Conservation (phyloP, 352 stramenopile species). For the Globisporangium takayamanum region DNA sequence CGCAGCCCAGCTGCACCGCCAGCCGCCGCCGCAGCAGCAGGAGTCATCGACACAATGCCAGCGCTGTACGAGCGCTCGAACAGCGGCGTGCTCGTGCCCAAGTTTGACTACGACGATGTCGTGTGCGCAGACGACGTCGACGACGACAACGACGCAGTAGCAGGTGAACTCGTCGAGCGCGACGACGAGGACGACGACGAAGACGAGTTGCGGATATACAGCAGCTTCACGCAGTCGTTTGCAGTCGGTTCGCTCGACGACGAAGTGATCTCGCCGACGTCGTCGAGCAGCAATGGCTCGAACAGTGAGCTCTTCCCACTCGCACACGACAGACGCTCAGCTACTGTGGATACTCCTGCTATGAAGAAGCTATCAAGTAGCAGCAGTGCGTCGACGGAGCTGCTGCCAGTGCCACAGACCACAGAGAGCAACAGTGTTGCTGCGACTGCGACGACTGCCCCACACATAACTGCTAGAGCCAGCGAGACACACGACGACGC, state of each 20-base stretch:
- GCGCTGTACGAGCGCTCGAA: constrained; percentile 13
- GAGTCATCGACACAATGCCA: neutral
- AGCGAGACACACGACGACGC: constrained; percentile 17
- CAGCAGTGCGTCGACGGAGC: neutral
- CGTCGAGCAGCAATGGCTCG: constrained; percentile 53
- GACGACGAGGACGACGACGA: neutral
- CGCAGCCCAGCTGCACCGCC: neutral
- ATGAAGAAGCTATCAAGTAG: constrained; percentile 11
- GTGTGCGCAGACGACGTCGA: constrained; percentile 7
- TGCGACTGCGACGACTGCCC: neutral
- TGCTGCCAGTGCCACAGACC: neutral
- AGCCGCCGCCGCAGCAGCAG: neutral
- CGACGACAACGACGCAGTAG: constrained; percentile 1
- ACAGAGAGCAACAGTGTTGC: neutral
- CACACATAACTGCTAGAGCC: constrained; percentile 19
- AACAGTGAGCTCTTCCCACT: constrained; percentile 18
- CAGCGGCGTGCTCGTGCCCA: constrained; percentile 16
- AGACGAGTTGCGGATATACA: constrained; percentile 10
- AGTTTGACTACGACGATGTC: constrained; percentile 14
- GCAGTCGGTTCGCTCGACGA: neutral
- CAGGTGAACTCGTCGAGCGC: neutral
- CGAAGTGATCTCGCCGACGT: constrained; percentile 40
- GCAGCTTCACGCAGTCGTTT: constrained; percentile 9
- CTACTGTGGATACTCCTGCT: neutral
- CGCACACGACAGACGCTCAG: constrained; percentile 1